Evolutionary conservation across 208 protist species (phyloP).

Genomic region (Angomonas deanei): DNA sequence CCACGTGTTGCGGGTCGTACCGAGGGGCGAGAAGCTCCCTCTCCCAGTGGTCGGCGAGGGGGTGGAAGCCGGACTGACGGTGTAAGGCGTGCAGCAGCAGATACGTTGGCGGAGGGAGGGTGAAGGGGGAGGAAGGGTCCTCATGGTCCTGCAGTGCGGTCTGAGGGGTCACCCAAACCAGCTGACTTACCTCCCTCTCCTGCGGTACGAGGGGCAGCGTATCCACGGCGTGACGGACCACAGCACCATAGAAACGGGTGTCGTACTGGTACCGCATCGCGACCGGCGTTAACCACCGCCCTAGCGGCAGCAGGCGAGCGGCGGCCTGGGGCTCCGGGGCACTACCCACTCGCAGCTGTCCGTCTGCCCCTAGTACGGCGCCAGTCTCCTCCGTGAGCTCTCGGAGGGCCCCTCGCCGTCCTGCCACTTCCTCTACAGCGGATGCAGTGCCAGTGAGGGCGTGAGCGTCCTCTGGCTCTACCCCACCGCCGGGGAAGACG

Average conservation of each 20-base stretch:
- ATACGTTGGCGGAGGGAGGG: conserved; percentile 40
- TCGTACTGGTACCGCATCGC: conserved; percentile 43
- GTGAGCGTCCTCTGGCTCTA: conserved; percentile 29
- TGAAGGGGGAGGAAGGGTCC: conserved; percentile 19
- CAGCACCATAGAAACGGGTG: conserved; percentile 37
- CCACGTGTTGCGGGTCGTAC: too few species aligned
- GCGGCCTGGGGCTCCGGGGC: conserved; percentile 4
- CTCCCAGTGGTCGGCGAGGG: conserved; percentile 18
- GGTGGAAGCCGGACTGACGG: conserved; percentile 12
- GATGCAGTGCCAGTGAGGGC: conserved; percentile 5
- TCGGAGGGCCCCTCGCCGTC: conserved; percentile 33
- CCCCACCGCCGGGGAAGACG: conserved; percentile 47
- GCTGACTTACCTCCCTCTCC: conserved; percentile 25
- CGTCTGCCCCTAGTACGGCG: conserved; percentile 5
- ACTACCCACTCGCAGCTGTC: background rate
- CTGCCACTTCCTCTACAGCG: conserved; percentile 14
- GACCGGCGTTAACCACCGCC: conserved; percentile 36
- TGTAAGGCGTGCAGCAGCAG: conserved; percentile 31
- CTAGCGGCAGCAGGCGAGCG: conserved; percentile 20
- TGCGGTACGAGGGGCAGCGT: conserved; percentile 22
- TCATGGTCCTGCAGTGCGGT: conserved; percentile 39
- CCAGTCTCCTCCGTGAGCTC: conserved; percentile 43
- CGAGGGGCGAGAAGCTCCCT: too few species aligned
- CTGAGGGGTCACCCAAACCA: conserved; percentile 38
- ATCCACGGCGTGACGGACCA: conserved; percentile 17